Base-by-base conservation (phyloP, 23 red algal species). In the Gracilaria domingensis region DNA sequence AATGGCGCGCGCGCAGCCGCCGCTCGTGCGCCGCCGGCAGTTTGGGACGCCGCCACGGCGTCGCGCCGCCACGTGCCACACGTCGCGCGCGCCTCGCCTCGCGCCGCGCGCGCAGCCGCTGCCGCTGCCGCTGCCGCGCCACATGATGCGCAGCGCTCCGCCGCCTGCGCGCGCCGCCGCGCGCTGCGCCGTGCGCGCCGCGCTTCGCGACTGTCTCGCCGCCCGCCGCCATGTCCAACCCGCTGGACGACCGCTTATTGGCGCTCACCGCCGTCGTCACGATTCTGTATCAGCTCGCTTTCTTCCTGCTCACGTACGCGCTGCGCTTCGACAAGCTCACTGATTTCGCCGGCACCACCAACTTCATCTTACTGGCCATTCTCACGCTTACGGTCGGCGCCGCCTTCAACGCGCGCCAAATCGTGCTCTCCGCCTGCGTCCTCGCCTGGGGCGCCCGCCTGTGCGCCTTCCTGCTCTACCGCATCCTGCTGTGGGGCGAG, bases 251-350 rank as follows among this genome's bases (percentile, higher is more conserved):
- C 33, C 78, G 79, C 30, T 66, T 88, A 30, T 56, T 96, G 59
- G 83, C 89, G 35, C 44, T 96, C 7, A 96, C 95, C 45, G 81
- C 83, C 30, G 75, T 96, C 51, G 65, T 96, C 18, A 89, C 88
- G 7, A 29, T 92, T 16, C 90, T 74, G 5, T 99, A 87, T n/a
- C 94, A 99, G 64, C 80, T 99, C 23, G 17, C 90, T 0, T 96
- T 96, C 80, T 96, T 96, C 87, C 53, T 91, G 25, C 53, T 95
- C 11, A 93, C 97, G 32, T 93, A 81, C 34, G 30, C 81, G 56
- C 57, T 96, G n/a, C 54, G 88, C 38, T 94, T 96, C 45, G 97
- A 99, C 92, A 99, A 99, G 75, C 28, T 99, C 34, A 96, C 94
- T 12, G 97, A 99, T 58, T 94, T 99, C 66, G 93, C 94, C 1